These are phyloP conservation scores for Berberis vulgaris DNA, from an alignment of 164 flowering plant species.

Conservation along the genomic window DNA sequence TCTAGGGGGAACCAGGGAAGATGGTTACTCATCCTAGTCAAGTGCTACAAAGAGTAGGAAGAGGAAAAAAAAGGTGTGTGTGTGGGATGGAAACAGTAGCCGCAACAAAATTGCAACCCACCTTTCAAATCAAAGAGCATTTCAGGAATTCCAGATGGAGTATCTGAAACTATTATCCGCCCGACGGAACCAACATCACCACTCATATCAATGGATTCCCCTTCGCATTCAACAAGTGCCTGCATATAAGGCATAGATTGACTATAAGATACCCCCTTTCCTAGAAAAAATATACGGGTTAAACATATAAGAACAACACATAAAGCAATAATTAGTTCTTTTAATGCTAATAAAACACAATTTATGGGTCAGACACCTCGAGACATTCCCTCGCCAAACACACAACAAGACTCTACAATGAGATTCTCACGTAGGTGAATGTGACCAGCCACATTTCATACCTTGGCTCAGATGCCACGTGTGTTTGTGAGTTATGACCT, in stretches of 20 bases:
- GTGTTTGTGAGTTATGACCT: no score
- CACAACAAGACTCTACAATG: no score
- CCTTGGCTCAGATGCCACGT: no score
- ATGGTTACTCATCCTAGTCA: background rate
- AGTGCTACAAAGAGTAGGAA: background rate
- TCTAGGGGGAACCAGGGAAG: background rate
- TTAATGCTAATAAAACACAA: no score
- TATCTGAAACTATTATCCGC: slow-evolving; percentile 58
- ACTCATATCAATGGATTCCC: slow-evolving; percentile 89
- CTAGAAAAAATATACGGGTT: background rate
- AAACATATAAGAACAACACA: no score
- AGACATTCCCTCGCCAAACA: no score
- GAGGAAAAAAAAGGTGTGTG: background rate
- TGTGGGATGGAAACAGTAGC: background rate
- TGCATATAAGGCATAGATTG: slow-evolving; percentile 24
- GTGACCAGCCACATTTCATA: no score
- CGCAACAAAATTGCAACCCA: slow-evolving; percentile 4
- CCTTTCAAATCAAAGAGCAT: slow-evolving; percentile 90
- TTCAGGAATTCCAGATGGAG: slow-evolving; percentile 43
- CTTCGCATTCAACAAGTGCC: slow-evolving; percentile 98
- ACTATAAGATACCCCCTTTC: background rate
- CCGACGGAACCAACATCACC: slow-evolving; percentile 98
- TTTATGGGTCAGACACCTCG: no score
- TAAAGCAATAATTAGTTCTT: no score
- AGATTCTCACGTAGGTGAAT: no score